Percentiles rank a stretch among this genome's conserved stretches.
Conservation (phyloP, 768 basidiomycete genomes). For the Boletus rubroflammeus region DNA sequence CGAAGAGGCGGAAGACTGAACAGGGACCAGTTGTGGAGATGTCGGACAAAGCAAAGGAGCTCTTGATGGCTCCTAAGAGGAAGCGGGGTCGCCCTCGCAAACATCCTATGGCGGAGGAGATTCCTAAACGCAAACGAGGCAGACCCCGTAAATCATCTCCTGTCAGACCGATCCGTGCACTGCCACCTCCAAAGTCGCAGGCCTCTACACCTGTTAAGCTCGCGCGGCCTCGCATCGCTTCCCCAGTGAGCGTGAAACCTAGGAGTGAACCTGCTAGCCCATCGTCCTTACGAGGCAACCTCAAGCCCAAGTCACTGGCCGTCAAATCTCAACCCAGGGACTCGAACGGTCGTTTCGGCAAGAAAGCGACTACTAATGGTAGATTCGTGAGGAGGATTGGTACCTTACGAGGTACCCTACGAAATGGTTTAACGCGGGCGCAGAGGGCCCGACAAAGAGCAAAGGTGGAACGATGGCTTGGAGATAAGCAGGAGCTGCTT, state of each 20-base stretch:
- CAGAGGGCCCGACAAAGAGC: constrained; percentile 41
- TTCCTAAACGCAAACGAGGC: constrained; percentile 34
- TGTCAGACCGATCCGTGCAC: constrained; percentile 5
- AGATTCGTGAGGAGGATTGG: constrained; percentile 36
- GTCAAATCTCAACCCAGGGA: constrained; percentile 57
- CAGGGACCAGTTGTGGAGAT: constrained; percentile 27
- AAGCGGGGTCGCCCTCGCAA: constrained; percentile 36
- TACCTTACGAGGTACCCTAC: constrained; percentile 15
- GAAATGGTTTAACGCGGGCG: constrained; percentile 33
- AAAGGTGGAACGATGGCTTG: constrained; percentile 40
- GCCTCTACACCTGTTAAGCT: constrained; percentile 10
- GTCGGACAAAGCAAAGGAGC: constrained; percentile 34
- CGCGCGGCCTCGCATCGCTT: constrained; percentile 10
- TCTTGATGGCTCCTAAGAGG: constrained; percentile 30
- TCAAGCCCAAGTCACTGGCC: constrained; percentile 42
- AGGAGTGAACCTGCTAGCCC: constrained; percentile 23
- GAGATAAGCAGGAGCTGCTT: constrained; percentile 20
- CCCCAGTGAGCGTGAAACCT: constrained; percentile 21
- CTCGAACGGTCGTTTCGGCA: constrained; percentile 64
- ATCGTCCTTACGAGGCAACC: constrained; percentile 22
- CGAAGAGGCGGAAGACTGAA: constrained; percentile 51
- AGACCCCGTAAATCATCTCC: constrained; percentile 33
- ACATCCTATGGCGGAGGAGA: constrained; percentile 28
- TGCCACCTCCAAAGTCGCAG: constrained; percentile 9
- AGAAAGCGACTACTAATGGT: constrained; percentile 50